Percentiles rank a stretch among this genome's conserved stretches.
Conservation (phyloP, 2,329 filamentous ascomycete species). For the Beauveria scarabaeidicola region DNA sequence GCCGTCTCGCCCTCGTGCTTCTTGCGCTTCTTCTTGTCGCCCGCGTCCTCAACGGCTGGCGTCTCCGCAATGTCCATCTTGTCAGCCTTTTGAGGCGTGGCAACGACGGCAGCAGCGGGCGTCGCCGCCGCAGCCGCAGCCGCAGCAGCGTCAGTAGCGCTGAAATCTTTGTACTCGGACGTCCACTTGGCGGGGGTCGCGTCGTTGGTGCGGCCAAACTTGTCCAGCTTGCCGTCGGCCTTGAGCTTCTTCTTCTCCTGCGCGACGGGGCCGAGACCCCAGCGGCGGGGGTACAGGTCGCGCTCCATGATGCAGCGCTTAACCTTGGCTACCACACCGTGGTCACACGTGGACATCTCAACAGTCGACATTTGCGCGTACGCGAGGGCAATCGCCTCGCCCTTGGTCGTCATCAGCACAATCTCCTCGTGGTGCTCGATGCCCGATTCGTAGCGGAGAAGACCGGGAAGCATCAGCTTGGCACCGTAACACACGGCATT, state of each 20-base stretch:
- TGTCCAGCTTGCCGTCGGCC: slow-evolving; percentile 94
- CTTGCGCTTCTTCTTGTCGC: slow-evolving; percentile 62
- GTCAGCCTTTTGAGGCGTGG: slow-evolving; percentile 28
- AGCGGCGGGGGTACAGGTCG: slow-evolving; percentile 91
- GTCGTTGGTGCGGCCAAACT: slow-evolving; percentile 90
- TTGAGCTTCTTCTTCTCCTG: slow-evolving; percentile 99
- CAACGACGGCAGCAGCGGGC: slow-evolving; percentile 31
- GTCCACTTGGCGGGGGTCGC: slow-evolving; percentile 92
- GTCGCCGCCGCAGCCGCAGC: slow-evolving; percentile 36
- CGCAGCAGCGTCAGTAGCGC: slow-evolving; percentile 41
- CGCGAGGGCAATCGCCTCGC: slow-evolving; percentile 92
- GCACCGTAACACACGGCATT: slow-evolving; percentile 98
- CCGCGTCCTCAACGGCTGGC: slow-evolving; percentile 36
- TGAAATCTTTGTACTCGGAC: slow-evolving; percentile 84
- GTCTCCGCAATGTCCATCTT: slow-evolving; percentile 31
- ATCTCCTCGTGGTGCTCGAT: slow-evolving; percentile 96
- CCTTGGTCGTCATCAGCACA: slow-evolving; percentile 97
- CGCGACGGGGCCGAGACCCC: slow-evolving; percentile 90
- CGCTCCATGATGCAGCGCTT: slow-evolving; percentile 99
- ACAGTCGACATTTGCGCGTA: slow-evolving; percentile 98
- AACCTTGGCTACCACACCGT: slow-evolving; percentile 96
- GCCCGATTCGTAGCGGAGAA: slow-evolving; percentile 80
- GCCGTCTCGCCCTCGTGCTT: slow-evolving; percentile 72
- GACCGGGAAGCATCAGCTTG: slow-evolving; percentile 96
- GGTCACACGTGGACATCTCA: slow-evolving; percentile 92